Evolutionary conservation across 257 asterid species (phyloP), one percentile per base, ranked within the genome.

Genomic region (Schizonepeta tenuifolia): DNA sequence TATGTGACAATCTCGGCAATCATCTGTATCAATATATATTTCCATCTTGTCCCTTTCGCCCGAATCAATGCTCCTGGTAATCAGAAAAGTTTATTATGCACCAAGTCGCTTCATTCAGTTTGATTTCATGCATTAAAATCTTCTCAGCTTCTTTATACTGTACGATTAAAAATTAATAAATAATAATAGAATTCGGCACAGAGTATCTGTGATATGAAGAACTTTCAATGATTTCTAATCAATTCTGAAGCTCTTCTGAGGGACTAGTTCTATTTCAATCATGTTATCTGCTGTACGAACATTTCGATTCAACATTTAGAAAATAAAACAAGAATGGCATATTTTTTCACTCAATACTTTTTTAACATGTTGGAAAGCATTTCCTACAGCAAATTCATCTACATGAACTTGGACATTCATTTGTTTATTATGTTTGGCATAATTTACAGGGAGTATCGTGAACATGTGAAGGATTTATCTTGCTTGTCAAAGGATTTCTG

Each of bases 401-500:
- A 46, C 51, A 41, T 13, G 50, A 44, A 57, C 43, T 68, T 60
- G 22, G 9, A 33, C 59, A 65, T 20, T 26, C 61, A 26, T 72
- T 67, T 41, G 18, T 21, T 14, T 28, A 28, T 14, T 28, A 26
- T 28, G 21, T 28, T 57, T 64, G 84, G 72, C 64, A 22, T 72
- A 38, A 44, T 54, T 71, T 55, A 69, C 95, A 94, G 97, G 86
- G 92, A 89, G 75, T 89, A 88, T 50, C 88, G 95, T 31, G 97
- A 91, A 76, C 97, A 94, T 51, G 97, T 94, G 67, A 94, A 94
- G 82, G 97, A 94, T 72, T 83, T 94, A 72, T 80, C 89, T 9
- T 74, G 90, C 84, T 74, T 91, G 81, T 84, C 99, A 18, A 85
- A 85, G 74, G 95, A 94, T 71, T 56, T 91, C 21, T 67, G 87